phyloP scores from a whole-genome alignment of 345 rosid genomes.

The Dovyalis caffra region DNA sequence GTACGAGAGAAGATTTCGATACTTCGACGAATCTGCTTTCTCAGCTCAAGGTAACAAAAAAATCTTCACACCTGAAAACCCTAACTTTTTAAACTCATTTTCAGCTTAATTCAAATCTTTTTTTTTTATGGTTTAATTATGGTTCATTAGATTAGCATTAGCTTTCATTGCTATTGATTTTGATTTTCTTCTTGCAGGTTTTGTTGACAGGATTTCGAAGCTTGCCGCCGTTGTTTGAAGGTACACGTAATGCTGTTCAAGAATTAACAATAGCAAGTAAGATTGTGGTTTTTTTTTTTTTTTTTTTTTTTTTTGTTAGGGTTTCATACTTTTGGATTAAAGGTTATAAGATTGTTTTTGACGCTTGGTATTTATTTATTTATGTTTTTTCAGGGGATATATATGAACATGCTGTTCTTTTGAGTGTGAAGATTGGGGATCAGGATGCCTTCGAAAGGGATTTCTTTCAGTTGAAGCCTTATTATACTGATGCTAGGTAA shows the following conservation, averaged over 20 bases:
- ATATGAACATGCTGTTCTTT: constrained; percentile 86
- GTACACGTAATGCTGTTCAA: constrained; percentile 55
- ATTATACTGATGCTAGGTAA: constrained; percentile 89
- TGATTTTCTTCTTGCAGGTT: constrained; percentile 46
- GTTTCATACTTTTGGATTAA: not conserved
- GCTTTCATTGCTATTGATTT: not conserved
- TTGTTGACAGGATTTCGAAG: constrained; percentile 69
- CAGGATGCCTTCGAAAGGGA: constrained; percentile 97
- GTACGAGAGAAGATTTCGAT: constrained; percentile 62
- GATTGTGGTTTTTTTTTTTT: not conserved
- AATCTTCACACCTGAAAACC: constrained; percentile 19
- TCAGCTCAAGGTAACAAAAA: constrained; percentile 69
- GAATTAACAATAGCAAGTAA: constrained; percentile 85
- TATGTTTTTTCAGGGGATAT: constrained; percentile 62
- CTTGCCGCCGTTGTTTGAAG: constrained; percentile 86
- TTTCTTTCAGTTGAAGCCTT: constrained; percentile 92
- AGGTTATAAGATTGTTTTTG: not conserved
- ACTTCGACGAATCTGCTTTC: constrained; percentile 54
- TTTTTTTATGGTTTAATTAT: not conserved
- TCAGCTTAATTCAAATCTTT: not conserved
- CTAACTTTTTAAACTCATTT: constrained; percentile 19
- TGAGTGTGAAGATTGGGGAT: constrained; percentile 85
- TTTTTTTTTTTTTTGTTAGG: not conserved
- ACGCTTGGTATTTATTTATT: not conserved
- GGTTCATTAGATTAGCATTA: not conserved